A percentile compares a stretch with the other conserved stretches of the same genome.
Conservation (phyloP, 805 yeast genomes). For the Kuraishia piskuri region DNA sequence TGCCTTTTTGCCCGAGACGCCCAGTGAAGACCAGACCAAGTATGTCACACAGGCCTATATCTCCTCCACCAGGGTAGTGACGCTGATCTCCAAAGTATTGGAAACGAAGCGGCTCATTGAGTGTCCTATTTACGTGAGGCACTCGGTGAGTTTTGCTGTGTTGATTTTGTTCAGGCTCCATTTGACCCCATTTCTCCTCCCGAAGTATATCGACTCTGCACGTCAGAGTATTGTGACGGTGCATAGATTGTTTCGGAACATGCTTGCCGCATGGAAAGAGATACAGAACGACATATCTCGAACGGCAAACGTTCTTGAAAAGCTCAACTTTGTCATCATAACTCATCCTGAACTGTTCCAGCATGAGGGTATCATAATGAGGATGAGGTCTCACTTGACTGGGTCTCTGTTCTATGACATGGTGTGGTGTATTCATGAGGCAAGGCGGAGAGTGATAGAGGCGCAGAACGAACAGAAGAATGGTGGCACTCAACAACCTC, state of each 20-base stretch:
- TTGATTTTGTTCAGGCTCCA: constrained; percentile 74
- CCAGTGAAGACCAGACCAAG: constrained; percentile 77
- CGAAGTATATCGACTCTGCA: constrained; percentile 77
- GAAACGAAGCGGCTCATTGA: constrained; percentile 68
- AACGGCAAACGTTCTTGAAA: constrained; percentile 85
- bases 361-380: constrained; percentile 66
- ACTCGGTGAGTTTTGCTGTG: constrained; percentile 76
- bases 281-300: constrained; percentile 86
- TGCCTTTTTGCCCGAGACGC: constrained; percentile 86
- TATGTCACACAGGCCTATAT: constrained; percentile 77
- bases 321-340: constrained; percentile 75
- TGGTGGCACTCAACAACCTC: background rate
- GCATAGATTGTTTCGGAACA: constrained; percentile 79
- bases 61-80: constrained; percentile 73
- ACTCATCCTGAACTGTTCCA: constrained; percentile 81
- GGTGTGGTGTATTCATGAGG: constrained; percentile 93
- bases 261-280: constrained; percentile 85
- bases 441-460: constrained; percentile 57
- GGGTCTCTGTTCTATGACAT: constrained; percentile 87
- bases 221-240: constrained; percentile 91
- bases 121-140: constrained; percentile 79
- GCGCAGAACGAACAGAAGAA: constrained; percentile 10
- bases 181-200: constrained; percentile 62
- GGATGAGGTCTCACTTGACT: constrained; percentile 88
- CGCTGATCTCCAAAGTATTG: constrained; percentile 63